Conservation (phyloP, 2,329 filamentous ascomycete species). For the Penicillium paneum region DNA sequence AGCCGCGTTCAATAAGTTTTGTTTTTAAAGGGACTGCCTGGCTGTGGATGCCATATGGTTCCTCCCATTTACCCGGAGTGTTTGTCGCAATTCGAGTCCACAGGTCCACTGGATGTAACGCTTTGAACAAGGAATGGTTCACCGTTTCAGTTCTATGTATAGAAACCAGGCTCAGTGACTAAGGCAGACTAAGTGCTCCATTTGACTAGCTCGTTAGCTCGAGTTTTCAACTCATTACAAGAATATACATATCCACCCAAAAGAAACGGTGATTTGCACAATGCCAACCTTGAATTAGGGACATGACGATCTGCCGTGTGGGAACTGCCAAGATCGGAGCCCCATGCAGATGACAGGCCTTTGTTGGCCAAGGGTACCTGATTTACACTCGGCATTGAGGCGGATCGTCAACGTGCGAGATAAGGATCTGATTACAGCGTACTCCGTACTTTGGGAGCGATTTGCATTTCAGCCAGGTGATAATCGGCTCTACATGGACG, state of each 20-base stretch:
- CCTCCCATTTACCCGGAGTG: not conserved
- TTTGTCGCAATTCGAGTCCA: not conserved
- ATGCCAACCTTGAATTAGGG: constrained; percentile 23
- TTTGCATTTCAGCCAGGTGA: constrained; percentile 1
- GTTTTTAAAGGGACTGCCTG: not conserved
- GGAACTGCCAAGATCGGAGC: constrained; percentile 34
- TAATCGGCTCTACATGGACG: not conserved
- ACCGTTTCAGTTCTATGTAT: constrained; percentile 14
- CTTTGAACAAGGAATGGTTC: constrained; percentile 6
- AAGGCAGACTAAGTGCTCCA: no score
- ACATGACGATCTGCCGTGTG: constrained; percentile 40
- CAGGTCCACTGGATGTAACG: not conserved
- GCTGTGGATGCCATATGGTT: not conserved
- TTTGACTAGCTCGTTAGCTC: no score
- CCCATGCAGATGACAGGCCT: constrained; percentile 35
- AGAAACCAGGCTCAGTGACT: constrained; percentile 1
- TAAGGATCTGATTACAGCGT: constrained; percentile 6
- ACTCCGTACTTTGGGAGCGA: not conserved
- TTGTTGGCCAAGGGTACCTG: constrained; percentile 17
- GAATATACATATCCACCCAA: not conserved
- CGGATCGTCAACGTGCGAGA: constrained; percentile 11
- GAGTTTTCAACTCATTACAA: not conserved
- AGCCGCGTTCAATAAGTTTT: not conserved
- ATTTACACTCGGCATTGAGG: constrained; percentile 14
- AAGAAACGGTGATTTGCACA: constrained; percentile 19